Evolutionary conservation across 768 basidiomycete species (phyloP).

Genomic region (Scleroderma bovista): DNA sequence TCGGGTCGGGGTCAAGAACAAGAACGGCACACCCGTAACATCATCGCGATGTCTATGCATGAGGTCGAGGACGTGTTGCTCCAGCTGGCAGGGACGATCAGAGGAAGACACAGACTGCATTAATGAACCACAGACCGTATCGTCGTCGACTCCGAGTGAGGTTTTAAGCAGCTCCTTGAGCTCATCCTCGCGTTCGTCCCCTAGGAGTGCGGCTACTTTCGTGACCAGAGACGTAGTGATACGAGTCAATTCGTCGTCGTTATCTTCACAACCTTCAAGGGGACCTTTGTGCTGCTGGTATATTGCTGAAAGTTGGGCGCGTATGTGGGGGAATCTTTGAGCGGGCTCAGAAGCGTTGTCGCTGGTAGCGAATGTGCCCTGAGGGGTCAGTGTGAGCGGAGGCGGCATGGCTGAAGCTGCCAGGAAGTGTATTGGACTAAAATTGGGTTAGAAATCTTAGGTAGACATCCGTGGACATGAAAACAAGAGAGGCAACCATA

Average conservation of each 20-base stretch:
- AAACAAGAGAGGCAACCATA: neutral
- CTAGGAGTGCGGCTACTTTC: conserved; percentile 65
- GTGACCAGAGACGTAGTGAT: conserved; percentile 63
- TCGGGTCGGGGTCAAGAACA: conserved; percentile 75
- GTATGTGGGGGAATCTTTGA: conserved; percentile 71
- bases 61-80: conserved; percentile 85
- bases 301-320: conserved; percentile 72
- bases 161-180: conserved; percentile 72
- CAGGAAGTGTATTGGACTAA: neutral
- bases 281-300: conserved; percentile 61
- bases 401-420: conserved; percentile 19
- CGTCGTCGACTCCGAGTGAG: conserved; percentile 63
- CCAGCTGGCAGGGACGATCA: conserved; percentile 45
- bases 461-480: conserved; percentile 16
- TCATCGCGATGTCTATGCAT: conserved; percentile 96
- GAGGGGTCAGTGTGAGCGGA: conserved; percentile 15
- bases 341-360: conserved; percentile 19
- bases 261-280: conserved; percentile 49
- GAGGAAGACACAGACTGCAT: conserved; percentile 12
- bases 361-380: conserved; percentile 7
- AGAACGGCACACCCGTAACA: conserved; percentile 73
- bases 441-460: neutral
- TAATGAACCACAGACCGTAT: conserved; percentile 45
- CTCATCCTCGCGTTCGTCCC: conserved; percentile 81
- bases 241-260: conserved; percentile 51